Conservation (phyloP, 139 green algal species). For the Chlamydomonas applanata region DNA sequence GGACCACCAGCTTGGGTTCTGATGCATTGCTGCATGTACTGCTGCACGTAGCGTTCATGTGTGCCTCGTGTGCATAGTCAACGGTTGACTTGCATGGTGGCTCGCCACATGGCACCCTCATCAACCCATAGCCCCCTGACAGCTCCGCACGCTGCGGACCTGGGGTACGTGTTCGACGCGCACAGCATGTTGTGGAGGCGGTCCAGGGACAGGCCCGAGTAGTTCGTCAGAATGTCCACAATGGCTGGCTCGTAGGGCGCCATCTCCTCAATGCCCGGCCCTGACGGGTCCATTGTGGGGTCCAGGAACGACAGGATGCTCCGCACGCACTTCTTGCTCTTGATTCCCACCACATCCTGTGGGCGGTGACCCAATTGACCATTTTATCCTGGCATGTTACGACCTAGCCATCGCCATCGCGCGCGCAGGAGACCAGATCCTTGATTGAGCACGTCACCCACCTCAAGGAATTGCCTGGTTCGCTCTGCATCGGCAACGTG, state of each 20-base stretch:
- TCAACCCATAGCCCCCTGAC: no score
- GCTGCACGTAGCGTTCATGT: no score
- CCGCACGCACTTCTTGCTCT: not conserved
- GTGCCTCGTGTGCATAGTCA: no score
- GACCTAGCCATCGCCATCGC: no score
- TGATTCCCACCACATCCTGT: constrained; percentile 10
- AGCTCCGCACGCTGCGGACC: not conserved
- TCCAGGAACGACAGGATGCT: constrained; percentile 4
- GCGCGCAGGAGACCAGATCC: no score
- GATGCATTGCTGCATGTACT: no score
- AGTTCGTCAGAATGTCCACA: not conserved
- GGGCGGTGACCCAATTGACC: no score
- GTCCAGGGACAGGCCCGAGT: constrained; percentile 5
- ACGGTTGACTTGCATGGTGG: no score
- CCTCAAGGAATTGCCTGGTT: not conserved
- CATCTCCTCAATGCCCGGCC: not conserved
- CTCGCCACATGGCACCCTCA: no score
- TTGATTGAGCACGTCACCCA: not conserved
- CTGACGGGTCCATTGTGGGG: not conserved
- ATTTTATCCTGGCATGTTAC: no score
- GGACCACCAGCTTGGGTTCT: no score
- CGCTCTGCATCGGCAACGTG: not conserved
- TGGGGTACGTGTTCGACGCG: not conserved
- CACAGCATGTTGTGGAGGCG: not conserved
- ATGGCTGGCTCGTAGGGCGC: not conserved